Conservation (phyloP, 768 basidiomycete species). For the Suillus variegatus region DNA sequence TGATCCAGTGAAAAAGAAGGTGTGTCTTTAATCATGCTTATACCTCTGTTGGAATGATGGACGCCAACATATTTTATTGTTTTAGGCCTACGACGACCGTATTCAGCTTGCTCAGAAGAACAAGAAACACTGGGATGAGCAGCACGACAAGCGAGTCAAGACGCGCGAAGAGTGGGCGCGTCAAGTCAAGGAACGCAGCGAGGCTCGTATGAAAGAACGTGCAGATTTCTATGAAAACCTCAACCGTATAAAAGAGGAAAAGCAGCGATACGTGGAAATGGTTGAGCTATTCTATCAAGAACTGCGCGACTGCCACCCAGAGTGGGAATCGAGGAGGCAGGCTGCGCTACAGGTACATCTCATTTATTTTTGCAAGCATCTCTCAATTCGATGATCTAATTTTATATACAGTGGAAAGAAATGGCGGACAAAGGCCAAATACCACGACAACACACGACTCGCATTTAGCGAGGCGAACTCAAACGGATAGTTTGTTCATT, state of each 20-base stretch:
- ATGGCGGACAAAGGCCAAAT: conserved; percentile 29
- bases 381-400: conserved; percentile 11
- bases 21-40: conserved; percentile 25
- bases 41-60: not conserved
- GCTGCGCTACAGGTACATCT: conserved; percentile 49
- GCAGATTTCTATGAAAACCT: conserved; percentile 37
- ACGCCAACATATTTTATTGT: not conserved
- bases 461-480: not conserved
- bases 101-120: conserved; percentile 31
- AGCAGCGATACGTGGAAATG: conserved; percentile 40
- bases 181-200: conserved; percentile 47
- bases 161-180: conserved; percentile 59
- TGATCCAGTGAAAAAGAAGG: conserved; percentile 57
- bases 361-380: conserved; percentile 1
- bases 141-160: conserved; percentile 42
- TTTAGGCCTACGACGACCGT: conserved; percentile 50
- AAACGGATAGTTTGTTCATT: conserved; percentile 12
- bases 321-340: conserved; percentile 59
- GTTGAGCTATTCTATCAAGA: conserved; percentile 57
- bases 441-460: conserved; percentile 20
- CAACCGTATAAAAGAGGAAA: conserved; percentile 43
- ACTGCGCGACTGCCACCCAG: conserved; percentile 56
- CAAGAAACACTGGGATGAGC: conserved; percentile 33
- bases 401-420: conserved; percentile 27
- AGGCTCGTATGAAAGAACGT: conserved; percentile 50